Percentiles rank a stretch among this genome's conserved stretches.
phyloP scores from a whole-genome alignment of 495 filamentous ascomycete species.

The Talaromyces nanjingensis region DNA sequence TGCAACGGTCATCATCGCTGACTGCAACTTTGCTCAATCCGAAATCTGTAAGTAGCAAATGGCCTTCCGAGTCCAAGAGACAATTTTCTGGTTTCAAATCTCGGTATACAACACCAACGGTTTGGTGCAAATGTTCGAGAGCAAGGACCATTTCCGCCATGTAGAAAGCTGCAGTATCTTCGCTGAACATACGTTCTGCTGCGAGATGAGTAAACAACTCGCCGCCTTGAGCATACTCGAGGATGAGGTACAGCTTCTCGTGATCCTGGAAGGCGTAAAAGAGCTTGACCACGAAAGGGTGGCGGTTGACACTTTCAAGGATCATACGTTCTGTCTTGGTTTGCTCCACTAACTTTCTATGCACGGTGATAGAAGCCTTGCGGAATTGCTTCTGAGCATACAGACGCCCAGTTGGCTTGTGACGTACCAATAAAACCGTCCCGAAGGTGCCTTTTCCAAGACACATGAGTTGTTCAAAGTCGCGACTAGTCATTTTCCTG shows the following conservation, averaged over 20 bases:
- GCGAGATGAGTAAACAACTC: slow-evolving; percentile 89
- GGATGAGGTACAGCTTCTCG: slow-evolving; percentile 94
- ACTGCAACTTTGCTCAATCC: slow-evolving; percentile 93
- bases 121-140: slow-evolving; percentile 84
- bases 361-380: slow-evolving; percentile 86
- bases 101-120: slow-evolving; percentile 88
- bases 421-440: slow-evolving; percentile 86
- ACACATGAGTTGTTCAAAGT: slow-evolving; percentile 91
- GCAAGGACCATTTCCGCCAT: slow-evolving; percentile 97
- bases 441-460: slow-evolving; percentile 95
- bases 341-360: slow-evolving; percentile 90
- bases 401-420: slow-evolving; percentile 75
- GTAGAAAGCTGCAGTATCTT: slow-evolving; percentile 87
- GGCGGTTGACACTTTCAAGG: slow-evolving; percentile 87
- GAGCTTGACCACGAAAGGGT: slow-evolving; percentile 94
- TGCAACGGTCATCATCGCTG: slow-evolving; percentile 69
- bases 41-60: slow-evolving; percentile 93
- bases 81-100: slow-evolving; percentile 98
- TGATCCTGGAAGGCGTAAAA: slow-evolving; percentile 98
- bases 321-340: slow-evolving; percentile 94
- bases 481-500: slow-evolving; percentile 83
- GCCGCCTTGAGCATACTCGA: slow-evolving; percentile 96
- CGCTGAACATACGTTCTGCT: slow-evolving; percentile 85
- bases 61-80: slow-evolving; percentile 82
- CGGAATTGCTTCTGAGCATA: slow-evolving; percentile 98